These are phyloP conservation scores for Chrysoporthe deuterocubensis DNA, from an alignment of 2,329 filamentous ascomycete genomes.

Conservation along the genomic window DNA sequence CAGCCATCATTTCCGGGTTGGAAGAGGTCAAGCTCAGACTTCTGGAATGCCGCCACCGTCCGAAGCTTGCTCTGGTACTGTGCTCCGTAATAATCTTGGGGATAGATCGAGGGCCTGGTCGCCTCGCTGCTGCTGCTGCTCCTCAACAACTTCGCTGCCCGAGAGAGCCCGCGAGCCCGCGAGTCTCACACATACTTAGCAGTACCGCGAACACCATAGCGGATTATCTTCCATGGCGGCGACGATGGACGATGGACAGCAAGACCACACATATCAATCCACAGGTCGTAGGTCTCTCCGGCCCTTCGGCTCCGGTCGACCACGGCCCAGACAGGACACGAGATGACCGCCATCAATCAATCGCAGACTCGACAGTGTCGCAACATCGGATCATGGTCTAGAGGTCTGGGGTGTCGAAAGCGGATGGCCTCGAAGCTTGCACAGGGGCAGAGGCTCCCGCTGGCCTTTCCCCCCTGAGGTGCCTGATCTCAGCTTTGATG, in stretches of 20 bases:
- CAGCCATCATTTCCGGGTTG: not conserved
- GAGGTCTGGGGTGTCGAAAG: not conserved
- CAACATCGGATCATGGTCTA: slow-evolving; percentile 2
- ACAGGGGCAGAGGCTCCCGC: too few species aligned
- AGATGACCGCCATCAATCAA: not conserved
- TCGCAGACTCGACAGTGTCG: not conserved
- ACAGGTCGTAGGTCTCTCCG: too few species aligned
- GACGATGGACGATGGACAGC: too few species aligned
- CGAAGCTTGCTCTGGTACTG: slow-evolving; percentile 4
- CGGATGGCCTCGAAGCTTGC: not conserved
- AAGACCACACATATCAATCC: too few species aligned
- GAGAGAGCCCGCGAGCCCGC: slow-evolving; percentile 19
- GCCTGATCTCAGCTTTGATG: slow-evolving; percentile 3
- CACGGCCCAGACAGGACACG: not conserved
- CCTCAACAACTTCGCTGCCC: slow-evolving; percentile 22
- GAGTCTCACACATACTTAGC: not conserved
- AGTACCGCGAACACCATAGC: too few species aligned
- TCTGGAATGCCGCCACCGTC: slow-evolving; percentile 17
- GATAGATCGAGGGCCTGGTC: not conserved
- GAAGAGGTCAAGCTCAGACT: slow-evolving; percentile 21
- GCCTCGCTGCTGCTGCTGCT: not conserved
- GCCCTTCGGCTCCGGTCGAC: not conserved
- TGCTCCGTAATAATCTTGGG: not conserved
- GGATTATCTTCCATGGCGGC: too few species aligned
- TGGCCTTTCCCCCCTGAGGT: not conserved